Evolutionary conservation across 441 rosid genomes (phyloP).

Genomic region (Manihot esculenta): DNA sequence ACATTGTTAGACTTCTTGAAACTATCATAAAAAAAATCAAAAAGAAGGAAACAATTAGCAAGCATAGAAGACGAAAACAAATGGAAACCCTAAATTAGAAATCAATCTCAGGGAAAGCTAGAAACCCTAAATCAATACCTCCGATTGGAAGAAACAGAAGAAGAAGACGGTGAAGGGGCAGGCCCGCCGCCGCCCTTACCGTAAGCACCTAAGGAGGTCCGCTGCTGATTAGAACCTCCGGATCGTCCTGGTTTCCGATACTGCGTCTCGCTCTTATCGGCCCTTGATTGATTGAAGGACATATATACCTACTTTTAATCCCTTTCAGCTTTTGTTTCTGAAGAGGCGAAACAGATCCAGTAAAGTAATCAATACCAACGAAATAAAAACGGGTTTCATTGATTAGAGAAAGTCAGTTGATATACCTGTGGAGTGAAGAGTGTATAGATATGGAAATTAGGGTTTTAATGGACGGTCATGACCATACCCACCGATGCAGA

Average conservation of each 20-base stretch:
- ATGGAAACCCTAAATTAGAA: conserved; percentile 15
- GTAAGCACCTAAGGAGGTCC: conserved; percentile 63
- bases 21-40: conserved; percentile 32
- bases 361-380: conserved; percentile 15
- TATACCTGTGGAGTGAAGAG: conserved; percentile 17
- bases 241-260: conserved; percentile 75
- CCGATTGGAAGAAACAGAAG: conserved; percentile 45
- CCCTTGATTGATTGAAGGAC: conserved; percentile 97
- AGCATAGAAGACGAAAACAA: not conserved
- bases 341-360: conserved; percentile 18
- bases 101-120: not conserved
- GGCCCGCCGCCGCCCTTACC: conserved; percentile 70
- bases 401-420: not conserved
- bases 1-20: conserved; percentile 68
- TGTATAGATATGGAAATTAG: conserved; percentile 31
- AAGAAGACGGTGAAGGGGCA: conserved; percentile 63
- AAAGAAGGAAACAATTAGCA: not conserved
- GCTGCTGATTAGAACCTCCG: conserved; percentile 65
- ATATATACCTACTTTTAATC: conserved; percentile 55
- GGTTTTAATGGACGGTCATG: conserved; percentile 47
- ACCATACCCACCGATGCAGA: conserved; percentile 19
- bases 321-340: conserved; percentile 30
- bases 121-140: conserved; percentile 34
- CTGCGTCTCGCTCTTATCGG: conserved; percentile 75
- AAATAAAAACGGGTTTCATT: not conserved